These are phyloP conservation scores for Botrytis hyacinthi DNA, from an alignment of 2,329 filamentous ascomycete species.

Conservation along the genomic window DNA sequence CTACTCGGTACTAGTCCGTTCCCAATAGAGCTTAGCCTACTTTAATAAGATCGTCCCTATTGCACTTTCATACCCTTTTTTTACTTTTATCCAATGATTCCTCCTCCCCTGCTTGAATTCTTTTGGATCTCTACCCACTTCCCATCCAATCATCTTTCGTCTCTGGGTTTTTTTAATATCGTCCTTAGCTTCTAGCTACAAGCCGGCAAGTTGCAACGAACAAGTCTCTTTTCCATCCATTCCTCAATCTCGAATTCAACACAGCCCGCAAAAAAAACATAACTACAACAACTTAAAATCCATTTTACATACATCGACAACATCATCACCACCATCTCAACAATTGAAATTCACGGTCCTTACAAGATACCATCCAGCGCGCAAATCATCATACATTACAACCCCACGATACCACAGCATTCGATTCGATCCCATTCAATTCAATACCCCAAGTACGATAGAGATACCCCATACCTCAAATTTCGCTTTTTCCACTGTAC, in stretches of 20 bases:
- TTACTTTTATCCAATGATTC: background rate
- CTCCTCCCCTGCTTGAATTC: slow-evolving; percentile 2
- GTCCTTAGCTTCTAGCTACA: slow-evolving; percentile 14
- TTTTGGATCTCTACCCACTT: background rate
- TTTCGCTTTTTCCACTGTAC: background rate
- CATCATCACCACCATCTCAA: slow-evolving; percentile 15
- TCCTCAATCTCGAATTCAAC: slow-evolving; percentile 20
- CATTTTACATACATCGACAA: slow-evolving; percentile 9
- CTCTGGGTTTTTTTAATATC: background rate
- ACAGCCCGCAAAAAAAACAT: slow-evolving; percentile 19
- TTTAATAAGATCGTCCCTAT: background rate
- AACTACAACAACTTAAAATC: slow-evolving; percentile 8
- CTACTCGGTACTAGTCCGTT: background rate
- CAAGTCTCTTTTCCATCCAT: slow-evolving; percentile 21
- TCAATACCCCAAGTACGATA: background rate
- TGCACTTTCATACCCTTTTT: background rate
- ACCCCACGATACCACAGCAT: background rate
- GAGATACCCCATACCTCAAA: background rate
- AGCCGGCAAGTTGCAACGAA: slow-evolving; percentile 15
- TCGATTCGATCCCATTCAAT: background rate
- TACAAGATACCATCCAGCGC: slow-evolving; percentile 5
- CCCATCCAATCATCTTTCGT: background rate
- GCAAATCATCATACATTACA: slow-evolving; percentile 1
- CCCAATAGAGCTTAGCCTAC: background rate
- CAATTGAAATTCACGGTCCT: slow-evolving; percentile 1